phyloP scores from a whole-genome alignment of 257 asterid genomes.

The Solanum sitiens region DNA sequence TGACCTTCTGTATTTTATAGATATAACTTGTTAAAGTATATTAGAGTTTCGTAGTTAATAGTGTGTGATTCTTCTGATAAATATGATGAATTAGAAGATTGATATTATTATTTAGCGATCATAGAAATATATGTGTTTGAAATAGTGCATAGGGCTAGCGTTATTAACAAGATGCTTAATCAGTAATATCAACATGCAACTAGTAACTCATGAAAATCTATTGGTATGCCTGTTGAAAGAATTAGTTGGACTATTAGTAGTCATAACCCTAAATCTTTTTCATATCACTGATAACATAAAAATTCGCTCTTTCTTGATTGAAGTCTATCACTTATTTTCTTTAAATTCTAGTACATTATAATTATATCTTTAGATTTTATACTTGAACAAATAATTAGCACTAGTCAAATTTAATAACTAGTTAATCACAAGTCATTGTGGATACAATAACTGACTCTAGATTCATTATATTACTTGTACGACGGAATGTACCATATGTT shows the following conservation, averaged over 20 bases:
- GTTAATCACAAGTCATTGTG: background rate
- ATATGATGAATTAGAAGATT: too few relatives aligned
- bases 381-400: too few relatives aligned
- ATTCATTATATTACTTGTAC: background rate
- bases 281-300: background rate
- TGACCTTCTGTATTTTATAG: too few relatives aligned
- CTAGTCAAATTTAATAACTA: too few relatives aligned
- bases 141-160: background rate
- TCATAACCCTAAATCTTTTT: background rate
- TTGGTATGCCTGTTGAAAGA: background rate
- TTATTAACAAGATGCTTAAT: background rate
- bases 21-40: too few relatives aligned
- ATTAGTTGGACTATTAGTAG: background rate
- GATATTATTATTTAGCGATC: background rate
- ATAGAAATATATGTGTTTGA: too few relatives aligned
- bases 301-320: background rate
- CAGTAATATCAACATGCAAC: background rate
- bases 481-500: background rate
- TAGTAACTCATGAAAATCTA: background rate
- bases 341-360: background rate
- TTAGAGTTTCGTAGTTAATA: too few relatives aligned
- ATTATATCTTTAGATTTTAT: background rate
- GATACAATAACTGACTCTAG: background rate
- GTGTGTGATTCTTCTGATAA: too few relatives aligned
- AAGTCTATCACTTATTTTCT: background rate